phyloP scores from a whole-genome alignment of 768 basidiomycete species.

The Amanita molliuscula region DNA sequence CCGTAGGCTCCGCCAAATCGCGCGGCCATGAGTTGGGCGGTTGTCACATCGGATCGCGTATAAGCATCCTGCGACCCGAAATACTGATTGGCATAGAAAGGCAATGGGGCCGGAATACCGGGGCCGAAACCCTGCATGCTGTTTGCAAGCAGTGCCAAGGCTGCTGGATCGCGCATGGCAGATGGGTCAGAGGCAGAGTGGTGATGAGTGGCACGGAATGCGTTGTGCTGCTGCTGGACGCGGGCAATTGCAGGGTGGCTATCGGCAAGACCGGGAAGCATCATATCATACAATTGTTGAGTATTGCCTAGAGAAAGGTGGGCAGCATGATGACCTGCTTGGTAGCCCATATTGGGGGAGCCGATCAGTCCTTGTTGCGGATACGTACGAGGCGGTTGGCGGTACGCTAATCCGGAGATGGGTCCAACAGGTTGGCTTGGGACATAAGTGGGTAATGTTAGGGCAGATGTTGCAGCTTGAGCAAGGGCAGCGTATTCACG shows the following conservation, averaged over 20 bases:
- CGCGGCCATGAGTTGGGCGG: conserved; percentile 48
- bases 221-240: conserved; percentile 70
- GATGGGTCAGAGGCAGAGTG: conserved; percentile 81
- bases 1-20: conserved; percentile 47
- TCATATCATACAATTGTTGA: conserved; percentile 77
- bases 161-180: conserved; percentile 57
- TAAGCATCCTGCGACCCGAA: conserved; percentile 56
- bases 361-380: conserved; percentile 43
- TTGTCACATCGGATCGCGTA: conserved; percentile 35
- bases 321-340: conserved; percentile 43
- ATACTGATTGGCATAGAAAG: conserved; percentile 51
- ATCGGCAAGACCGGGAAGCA: conserved; percentile 48
- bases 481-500: conserved; percentile 41
- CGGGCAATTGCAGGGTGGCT: conserved; percentile 59
- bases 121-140: conserved; percentile 48
- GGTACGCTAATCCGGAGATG: conserved; percentile 37
- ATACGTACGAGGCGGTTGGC: conserved; percentile 51
- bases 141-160: conserved; percentile 52
- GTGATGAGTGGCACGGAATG: conserved; percentile 66
- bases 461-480: conserved; percentile 23
- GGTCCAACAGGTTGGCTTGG: conserved; percentile 42
- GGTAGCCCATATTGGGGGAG: conserved; percentile 45
- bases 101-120: conserved; percentile 33
- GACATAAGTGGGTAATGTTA: conserved; percentile 32
- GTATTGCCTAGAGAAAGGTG: conserved; percentile 65